phyloP scores from a whole-genome alignment of 2,329 filamentous ascomycete species.

The Dothideomycetidae sp. region DNA sequence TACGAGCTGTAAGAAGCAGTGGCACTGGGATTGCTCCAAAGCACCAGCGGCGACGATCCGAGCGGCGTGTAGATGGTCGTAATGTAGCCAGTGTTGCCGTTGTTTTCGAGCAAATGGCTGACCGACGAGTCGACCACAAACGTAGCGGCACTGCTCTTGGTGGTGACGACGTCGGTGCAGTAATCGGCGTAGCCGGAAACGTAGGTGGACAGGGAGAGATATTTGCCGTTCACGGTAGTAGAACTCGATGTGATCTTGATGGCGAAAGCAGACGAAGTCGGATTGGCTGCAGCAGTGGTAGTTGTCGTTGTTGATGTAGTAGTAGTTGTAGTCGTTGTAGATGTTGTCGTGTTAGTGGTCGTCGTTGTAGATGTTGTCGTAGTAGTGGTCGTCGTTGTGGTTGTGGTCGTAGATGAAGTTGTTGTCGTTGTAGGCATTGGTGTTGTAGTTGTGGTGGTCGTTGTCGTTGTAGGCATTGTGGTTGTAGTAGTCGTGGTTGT shows the following conservation, averaged over 20 bases:
- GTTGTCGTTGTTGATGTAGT: neutral
- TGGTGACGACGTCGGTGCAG: neutral
- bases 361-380: no score
- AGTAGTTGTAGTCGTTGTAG: no score
- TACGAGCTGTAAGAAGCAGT: neutral
- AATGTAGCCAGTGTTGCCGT: neutral
- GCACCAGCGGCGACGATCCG: neutral
- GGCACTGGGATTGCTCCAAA: neutral
- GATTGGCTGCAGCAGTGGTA: neutral
- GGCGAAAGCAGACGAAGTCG: constrained; percentile 1
- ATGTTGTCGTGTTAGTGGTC: neutral
- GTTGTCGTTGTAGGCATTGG: no score
- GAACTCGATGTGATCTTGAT: neutral
- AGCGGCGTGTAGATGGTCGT: neutral
- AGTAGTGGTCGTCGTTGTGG: no score
- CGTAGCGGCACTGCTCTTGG: neutral
- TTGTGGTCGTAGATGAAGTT: no score
- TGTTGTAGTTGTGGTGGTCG: no score
- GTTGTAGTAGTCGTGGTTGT: no score
- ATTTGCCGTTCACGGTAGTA: constrained; percentile 1
- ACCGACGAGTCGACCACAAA: neutral
- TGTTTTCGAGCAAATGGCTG: neutral
- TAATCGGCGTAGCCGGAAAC: neutral
- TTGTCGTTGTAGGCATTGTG: no score
- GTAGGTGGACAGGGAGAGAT: neutral